Conservation (phyloP, 2,329 filamentous ascomycete species). For the Fusarium burgessii region DNA sequence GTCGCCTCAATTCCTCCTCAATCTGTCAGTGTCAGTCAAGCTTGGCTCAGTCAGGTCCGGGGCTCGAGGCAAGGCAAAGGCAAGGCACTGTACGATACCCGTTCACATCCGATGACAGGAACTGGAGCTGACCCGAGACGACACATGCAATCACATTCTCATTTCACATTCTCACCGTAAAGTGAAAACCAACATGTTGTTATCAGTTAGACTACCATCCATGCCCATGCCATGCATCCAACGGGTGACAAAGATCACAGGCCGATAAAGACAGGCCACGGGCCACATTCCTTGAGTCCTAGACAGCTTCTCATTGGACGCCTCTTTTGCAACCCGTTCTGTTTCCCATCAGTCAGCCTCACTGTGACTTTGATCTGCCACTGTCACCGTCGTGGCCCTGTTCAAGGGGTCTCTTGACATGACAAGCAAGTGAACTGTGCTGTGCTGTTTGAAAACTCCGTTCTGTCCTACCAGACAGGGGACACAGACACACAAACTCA, state of each 20-base stretch:
- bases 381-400: constrained; percentile 34
- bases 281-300: constrained; percentile 34
- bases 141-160: constrained; percentile 6
- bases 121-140: constrained; percentile 2
- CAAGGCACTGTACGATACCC: constrained; percentile 25
- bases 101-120: constrained; percentile 22
- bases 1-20: constrained; percentile 6
- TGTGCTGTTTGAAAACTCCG: constrained; percentile 5
- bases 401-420: constrained; percentile 35
- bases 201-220: constrained; percentile 19
- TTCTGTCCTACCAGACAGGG: constrained; percentile 9
- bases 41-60: constrained; percentile 9
- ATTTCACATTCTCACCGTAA: constrained; percentile 22
- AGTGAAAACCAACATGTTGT: constrained; percentile 6
- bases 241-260: constrained; percentile 41
- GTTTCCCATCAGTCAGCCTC: constrained; percentile 45
- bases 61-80: constrained; percentile 1
- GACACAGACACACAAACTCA: constrained; percentile 27
- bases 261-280: constrained; percentile 25
- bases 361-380: constrained; percentile 28
- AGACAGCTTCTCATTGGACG: constrained; percentile 39
- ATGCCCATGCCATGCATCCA: constrained; percentile 25
- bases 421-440: constrained; percentile 17
- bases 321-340: constrained; percentile 34
- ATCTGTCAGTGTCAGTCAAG: not conserved